phyloP scores from a whole-genome alignment of 2,329 filamentous ascomycete species.

The Aspergillus bombycis region DNA sequence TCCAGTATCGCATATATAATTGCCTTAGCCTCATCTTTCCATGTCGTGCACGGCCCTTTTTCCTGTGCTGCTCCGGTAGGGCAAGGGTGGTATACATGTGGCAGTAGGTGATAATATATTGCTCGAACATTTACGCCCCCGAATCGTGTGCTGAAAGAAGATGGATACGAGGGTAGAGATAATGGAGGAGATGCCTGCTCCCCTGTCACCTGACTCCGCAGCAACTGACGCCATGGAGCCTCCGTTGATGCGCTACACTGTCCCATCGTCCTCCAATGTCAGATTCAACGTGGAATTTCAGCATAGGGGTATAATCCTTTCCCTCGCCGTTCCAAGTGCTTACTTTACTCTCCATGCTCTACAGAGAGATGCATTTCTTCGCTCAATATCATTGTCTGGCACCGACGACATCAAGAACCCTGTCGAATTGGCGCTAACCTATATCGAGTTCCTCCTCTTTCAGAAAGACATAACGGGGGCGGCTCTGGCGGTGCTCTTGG shows the following conservation, averaged over 20 bases:
- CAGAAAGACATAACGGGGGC: not conserved
- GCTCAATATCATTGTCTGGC: not conserved
- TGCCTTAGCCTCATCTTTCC: not conserved
- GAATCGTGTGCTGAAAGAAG: not conserved
- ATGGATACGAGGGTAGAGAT: not conserved
- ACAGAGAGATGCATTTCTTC: slow-evolving; percentile 14
- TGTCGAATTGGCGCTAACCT: slow-evolving; percentile 14
- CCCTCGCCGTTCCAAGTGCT: slow-evolving; percentile 7
- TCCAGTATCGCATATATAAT: not conserved
- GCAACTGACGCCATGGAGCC: not conserved
- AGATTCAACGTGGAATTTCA: slow-evolving; percentile 10
- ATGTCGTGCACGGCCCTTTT: not conserved
- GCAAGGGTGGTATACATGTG: not conserved
- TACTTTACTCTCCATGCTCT: slow-evolving; percentile 8
- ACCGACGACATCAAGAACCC: not conserved
- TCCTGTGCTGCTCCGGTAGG: not conserved
- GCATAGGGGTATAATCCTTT: not conserved
- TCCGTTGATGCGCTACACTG: slow-evolving; percentile 1
- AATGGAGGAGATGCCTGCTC: not conserved
- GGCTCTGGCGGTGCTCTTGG: slow-evolving; percentile 2
- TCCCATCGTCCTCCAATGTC: not conserved
- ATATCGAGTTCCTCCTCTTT: slow-evolving; percentile 15
- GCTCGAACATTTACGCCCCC: not conserved
- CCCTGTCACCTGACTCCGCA: slow-evolving; percentile 12
- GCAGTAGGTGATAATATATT: too few relatives aligned